phyloP scores from a whole-genome alignment of 2,329 filamentous ascomycete species.

The Botrytis tulipae region DNA sequence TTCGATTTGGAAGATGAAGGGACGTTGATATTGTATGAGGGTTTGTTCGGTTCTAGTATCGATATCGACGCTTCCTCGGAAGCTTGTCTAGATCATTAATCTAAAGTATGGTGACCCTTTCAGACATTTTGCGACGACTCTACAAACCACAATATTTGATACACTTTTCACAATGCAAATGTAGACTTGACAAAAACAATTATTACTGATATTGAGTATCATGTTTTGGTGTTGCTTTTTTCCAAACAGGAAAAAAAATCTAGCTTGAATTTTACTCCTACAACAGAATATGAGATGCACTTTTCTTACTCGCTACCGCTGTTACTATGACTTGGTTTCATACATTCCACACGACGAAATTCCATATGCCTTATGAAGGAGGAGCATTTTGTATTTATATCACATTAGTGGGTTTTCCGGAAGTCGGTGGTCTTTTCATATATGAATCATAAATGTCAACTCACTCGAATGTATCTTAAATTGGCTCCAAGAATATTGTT shows the following conservation, averaged over 20 bases:
- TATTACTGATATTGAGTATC: too few species aligned
- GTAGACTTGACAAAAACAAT: too few species aligned
- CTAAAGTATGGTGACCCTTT: not conserved
- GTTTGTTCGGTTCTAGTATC: not conserved
- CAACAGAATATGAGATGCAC: not conserved
- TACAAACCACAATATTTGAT: not conserved
- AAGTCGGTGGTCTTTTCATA: not conserved
- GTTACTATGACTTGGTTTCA: not conserved
- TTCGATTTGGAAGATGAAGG: not conserved
- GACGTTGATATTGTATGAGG: not conserved
- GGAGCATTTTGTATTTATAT: not conserved
- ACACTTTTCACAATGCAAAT: not conserved
- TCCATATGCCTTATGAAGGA: too few species aligned
- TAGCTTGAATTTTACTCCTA: not conserved
- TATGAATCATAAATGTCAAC: not conserved
- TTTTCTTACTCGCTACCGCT: not conserved
- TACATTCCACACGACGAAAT: too few species aligned
- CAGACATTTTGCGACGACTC: too few species aligned
- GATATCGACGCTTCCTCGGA: not conserved
- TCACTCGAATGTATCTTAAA: not conserved
- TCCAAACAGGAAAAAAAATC: too few species aligned
- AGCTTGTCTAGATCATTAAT: slow-evolving; percentile 9
- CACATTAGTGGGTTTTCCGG: not conserved
- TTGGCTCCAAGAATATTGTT: too few species aligned
- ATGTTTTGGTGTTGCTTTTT: too few species aligned